Base-by-base conservation (phyloP, 345 rosid species). In the Viola odorata region DNA sequence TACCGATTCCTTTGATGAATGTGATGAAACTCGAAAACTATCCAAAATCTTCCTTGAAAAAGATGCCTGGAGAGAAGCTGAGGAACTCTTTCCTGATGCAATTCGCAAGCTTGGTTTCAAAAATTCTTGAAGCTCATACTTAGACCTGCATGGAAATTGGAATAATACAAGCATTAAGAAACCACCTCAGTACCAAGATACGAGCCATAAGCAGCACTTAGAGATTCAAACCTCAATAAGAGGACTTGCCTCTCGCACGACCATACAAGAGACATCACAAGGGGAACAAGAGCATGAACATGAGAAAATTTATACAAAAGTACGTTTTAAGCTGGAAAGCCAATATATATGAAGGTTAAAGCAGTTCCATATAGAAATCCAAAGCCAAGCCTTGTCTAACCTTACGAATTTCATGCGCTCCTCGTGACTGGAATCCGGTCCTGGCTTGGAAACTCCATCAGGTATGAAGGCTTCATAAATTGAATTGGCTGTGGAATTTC, bases 81-180 rank as follows among this genome's bases (percentile, higher is more conserved):
- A 65, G 37, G 89, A 59, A 50, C 50, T 53, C 60, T 77, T 78
- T 55, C 63, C 83, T 0, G 92, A 85, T 32, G 85, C 61, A 59
- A 91, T 95, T 68, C 88, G 84, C 73, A 95, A 85, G 72, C 94
- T 88, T 61, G 97, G 91, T 73, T 95, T 86, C 71, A 91, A 50
- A 73, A 88, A 95, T 78, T 88, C 91, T 82, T 95, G 97, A 56
- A 67, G 82, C 87, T 91, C 96, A 72, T 95, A 95, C 76, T 95
- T 95, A 15, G 97, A 88, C 82, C 97, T 95, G 64, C 64, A 61
- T 48, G 50, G 63, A 73, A 40, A 53, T 64, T 63, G 57, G 75
- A 60, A 67, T 13, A 61, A 16, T 39, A 56, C 39, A 41, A 64
- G 53, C 12, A 47, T 11, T 47, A 47, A 9, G n/a, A 68, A 61